phyloP scores from a whole-genome alignment of 805 yeast species.

The Lipomyces mesembrius region DNA sequence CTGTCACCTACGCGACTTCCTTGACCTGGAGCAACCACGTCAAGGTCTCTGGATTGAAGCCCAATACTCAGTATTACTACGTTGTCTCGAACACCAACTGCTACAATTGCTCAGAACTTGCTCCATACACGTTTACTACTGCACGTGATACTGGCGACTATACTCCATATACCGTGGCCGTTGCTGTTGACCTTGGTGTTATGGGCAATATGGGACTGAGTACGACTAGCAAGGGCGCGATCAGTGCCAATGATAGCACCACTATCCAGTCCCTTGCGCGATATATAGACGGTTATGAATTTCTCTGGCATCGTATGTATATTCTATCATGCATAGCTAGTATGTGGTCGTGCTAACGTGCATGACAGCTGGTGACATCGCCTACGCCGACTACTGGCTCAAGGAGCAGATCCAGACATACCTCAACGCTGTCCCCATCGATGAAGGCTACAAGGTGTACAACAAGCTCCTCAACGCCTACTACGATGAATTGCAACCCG shows the following conservation, averaged over 20 bases:
- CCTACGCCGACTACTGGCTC: constrained; percentile 44
- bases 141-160: constrained; percentile 24
- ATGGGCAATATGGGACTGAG: constrained; percentile 14
- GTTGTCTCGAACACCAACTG: constrained; percentile 29
- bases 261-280: constrained; percentile 17
- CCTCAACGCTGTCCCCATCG: constrained; percentile 8
- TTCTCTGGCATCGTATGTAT: constrained; percentile 18
- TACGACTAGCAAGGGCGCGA: background rate
- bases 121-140: constrained; percentile 21
- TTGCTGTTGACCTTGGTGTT: constrained; percentile 20
- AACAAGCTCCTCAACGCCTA: constrained; percentile 19
- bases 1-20: constrained; percentile 38
- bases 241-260: constrained; percentile 1
- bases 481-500: constrained; percentile 25
- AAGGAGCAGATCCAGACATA: constrained; percentile 26
- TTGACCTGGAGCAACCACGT: constrained; percentile 41
- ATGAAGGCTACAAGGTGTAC: constrained; percentile 7
- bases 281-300: constrained; percentile 11
- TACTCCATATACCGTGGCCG: constrained; percentile 20
- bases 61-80: constrained; percentile 42
- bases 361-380: constrained; percentile 41
- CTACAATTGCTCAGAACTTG: constrained; percentile 12
- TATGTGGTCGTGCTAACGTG: background rate
- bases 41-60: constrained; percentile 33
- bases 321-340: background rate